Evolutionary conservation across 176 grass and related monocot species (phyloP), one percentile per base, ranked within the genome.

Genomic region (Carex pumila): DNA sequence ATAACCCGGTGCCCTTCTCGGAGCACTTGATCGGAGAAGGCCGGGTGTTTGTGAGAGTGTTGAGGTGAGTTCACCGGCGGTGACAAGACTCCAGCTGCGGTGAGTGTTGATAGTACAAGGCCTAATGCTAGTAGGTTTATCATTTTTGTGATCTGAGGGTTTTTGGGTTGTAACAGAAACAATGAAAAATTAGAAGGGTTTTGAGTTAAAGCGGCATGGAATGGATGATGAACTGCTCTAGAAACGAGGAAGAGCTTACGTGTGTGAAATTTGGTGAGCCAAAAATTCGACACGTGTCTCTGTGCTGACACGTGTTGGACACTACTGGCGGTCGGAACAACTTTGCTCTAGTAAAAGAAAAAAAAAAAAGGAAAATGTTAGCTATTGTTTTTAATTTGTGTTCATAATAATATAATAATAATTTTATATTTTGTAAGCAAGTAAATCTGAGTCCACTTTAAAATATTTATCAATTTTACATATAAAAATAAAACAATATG

Each of bases 121-220:
- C 84, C 90, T 69, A 93, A 43, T 2, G 89, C 88, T 22, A 92
- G 59, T 12, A 93, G 55, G 88, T 98, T 98, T 81, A 95, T 95
- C 95, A 93, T 98, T 29, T 84, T 84, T 17, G 4, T 60, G 7
- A 14, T 7, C 29, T 55, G 57, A 53, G 50, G 7, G 62, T 39
- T 50, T 50, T 50, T 50, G 47, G 47, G 10, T 50, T 50, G 2
- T 10, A 47, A 25, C 64, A 67, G 13, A 25, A 82, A 50, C 8
- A 53, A 34, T 0, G 30, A 65, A 25, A 21, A 25, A 61, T 53
- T 11, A 7, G 45, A 43, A 9, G 69, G 4, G 22, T 50, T 71
- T 1, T 13, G 37, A 49, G 21, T 2, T 54, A 12, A 37, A 72
- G 69, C 69, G 39, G 41, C 15, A 29, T 31, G 13, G 69, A 21